phyloP scores from a whole-genome alignment of 441 rosid genomes.

The Adansonia rubrostipa region DNA sequence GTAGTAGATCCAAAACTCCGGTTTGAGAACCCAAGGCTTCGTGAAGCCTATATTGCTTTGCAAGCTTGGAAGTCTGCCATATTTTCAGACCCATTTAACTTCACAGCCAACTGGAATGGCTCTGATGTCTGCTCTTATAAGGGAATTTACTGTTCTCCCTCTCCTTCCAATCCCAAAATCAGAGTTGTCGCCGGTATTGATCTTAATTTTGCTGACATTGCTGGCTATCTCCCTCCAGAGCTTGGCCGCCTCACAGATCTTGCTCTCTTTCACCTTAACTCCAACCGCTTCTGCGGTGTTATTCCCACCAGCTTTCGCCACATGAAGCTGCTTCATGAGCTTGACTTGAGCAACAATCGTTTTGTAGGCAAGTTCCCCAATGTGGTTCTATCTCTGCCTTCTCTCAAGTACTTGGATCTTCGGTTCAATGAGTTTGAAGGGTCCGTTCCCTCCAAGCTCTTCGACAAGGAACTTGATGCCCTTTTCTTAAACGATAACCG shows the following conservation, averaged over 20 bases:
- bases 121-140: conserved; percentile 61
- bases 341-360: conserved; percentile 86
- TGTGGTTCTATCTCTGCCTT: conserved; percentile 51
- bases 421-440: conserved; percentile 78
- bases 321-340: conserved; percentile 65
- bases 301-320: conserved; percentile 60
- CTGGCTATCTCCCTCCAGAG: conserved; percentile 77
- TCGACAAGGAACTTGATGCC: conserved; percentile 67
- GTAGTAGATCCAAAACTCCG: conserved; percentile 41
- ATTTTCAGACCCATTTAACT: conserved; percentile 70
- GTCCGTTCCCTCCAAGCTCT: conserved; percentile 47
- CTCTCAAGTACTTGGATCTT: conserved; percentile 66
- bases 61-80: conserved; percentile 71
- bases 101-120: conserved; percentile 67
- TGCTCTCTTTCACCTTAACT: conserved; percentile 72
- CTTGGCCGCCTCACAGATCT: conserved; percentile 69
- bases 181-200: conserved; percentile 73
- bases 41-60: conserved; percentile 67
- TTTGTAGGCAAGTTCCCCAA: conserved; percentile 72
- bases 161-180: conserved; percentile 42
- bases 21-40: conserved; percentile 60
- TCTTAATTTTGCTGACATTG: conserved; percentile 82
- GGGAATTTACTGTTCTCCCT: conserved; percentile 58
- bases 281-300: conserved; percentile 83
- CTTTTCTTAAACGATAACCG: conserved; percentile 66